phyloP scores from a whole-genome alignment of 2,329 filamentous ascomycete genomes.

The Sporothrix variecibatus region DNA sequence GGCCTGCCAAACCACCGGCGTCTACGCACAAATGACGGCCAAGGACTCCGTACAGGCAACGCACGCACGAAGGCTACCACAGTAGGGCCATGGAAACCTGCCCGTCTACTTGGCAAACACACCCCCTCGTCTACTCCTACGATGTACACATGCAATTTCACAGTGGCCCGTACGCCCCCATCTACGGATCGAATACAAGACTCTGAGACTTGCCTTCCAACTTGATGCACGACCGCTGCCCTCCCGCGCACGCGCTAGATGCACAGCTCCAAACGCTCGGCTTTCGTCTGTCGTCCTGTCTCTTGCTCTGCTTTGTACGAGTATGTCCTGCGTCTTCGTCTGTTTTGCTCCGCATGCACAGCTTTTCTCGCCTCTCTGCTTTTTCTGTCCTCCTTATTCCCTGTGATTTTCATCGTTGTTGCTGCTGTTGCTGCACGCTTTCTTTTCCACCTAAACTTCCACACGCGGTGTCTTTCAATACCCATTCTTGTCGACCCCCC shows the following conservation, averaged over 20 bases:
- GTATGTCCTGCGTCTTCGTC: neutral
- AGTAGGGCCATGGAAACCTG: slow-evolving; percentile 8
- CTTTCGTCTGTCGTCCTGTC: slow-evolving; percentile 12
- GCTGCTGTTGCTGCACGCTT: neutral
- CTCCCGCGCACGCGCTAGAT: slow-evolving; percentile 11
- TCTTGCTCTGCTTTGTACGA: slow-evolving; percentile 1
- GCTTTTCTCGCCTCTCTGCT: neutral
- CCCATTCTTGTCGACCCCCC: neutral
- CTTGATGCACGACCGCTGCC: neutral
- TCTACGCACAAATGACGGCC: neutral
- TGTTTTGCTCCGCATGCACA: neutral
- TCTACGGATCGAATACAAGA: neutral
- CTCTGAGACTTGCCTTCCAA: slow-evolving; percentile 4
- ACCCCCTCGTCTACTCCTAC: neutral
- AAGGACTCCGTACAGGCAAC: neutral
- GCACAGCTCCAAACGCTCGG: slow-evolving; percentile 12
- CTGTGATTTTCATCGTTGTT: neutral
- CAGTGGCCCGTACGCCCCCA: neutral
- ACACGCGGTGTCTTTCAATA: neutral
- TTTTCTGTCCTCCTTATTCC: neutral
- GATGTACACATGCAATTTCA: neutral
- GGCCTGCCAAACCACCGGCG: slow-evolving; percentile 5
- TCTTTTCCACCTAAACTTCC: neutral
- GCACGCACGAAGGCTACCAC: slow-evolving; percentile 8
- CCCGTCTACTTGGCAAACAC: neutral